Base-by-base conservation (phyloP, 352 stramenopile species). In the Thalassiosira pacifica region DNA sequence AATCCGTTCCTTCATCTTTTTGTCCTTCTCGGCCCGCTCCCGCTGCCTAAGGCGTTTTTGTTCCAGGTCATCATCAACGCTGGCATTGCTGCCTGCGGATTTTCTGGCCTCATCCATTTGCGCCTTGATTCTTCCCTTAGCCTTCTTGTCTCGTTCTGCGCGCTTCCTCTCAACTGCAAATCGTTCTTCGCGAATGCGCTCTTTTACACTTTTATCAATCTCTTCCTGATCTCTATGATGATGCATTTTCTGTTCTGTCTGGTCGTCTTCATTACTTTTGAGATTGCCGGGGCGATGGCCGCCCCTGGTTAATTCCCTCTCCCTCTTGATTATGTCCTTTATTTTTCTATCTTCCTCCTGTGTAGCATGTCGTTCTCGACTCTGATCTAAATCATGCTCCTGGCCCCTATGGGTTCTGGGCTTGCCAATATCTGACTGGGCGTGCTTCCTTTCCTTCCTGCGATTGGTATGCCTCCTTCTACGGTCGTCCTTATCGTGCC, bases 1-100 rank as follows among this genome's bases (percentile, higher is more conserved):
- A 4, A 79, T 31, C 2, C 26, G 19, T 13, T 79, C 53, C 29
- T 79, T 79, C n/a, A 72, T 52, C 29, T 57, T 52, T 69, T 42
- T 22, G 48, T 80, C 72, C 22, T 72, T 48, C 37, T 71, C 72
- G 22, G 66, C 55, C 42, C 48, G 37, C 13, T 74, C 45, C 63
- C 34, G 31, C 66, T 74, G 66, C 27, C 18, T 29, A 48, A 19
- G 31, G 24, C 66, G 66, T n/a, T n/a, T n/a, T n/a, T n/a, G n/a
- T n/a, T n/a, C n/a, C n/a, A n/a, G n/a, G n/a, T n/a, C n/a, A n/a
- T n/a, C n/a, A n/a, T n/a, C n/a, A n/a, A n/a, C n/a, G n/a, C n/a
- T n/a, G n/a, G n/a, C n/a, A n/a, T n/a, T n/a, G n/a, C n/a, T n/a
- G n/a, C n/a, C n/a, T n/a, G n/a, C n/a, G n/a, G n/a, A n/a, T n/a